Conservation (phyloP, 2,329 filamentous ascomycete genomes). For the Hypoxylon sp. region DNA sequence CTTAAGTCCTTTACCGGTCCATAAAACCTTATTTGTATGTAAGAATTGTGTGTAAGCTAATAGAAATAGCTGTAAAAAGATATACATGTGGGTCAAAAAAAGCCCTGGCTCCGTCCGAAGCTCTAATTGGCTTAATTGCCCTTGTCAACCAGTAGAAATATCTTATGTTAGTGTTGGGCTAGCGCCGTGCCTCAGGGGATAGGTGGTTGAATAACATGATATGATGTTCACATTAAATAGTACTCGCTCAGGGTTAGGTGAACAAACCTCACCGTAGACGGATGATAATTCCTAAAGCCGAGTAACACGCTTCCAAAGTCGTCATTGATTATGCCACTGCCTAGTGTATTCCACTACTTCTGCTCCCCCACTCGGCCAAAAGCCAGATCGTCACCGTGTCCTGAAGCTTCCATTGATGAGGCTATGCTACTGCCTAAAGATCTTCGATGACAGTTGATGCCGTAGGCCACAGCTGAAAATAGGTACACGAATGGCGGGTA, state of each 20-base stretch:
- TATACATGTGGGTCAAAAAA: no score
- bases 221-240: no score
- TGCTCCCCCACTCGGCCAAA: constrained; percentile 8
- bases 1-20: no score
- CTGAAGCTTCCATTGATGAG: constrained; percentile 27
- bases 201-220: no score
- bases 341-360: constrained; percentile 4
- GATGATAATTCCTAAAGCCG: constrained; percentile 11
- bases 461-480: constrained; percentile 31
- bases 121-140: no score
- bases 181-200: no score
- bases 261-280: neutral
- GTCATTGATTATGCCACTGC: constrained; percentile 20
- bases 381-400: constrained; percentile 29
- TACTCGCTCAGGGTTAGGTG: neutral
- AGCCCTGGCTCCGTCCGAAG: no score
- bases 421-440: constrained; percentile 32
- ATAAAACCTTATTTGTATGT: no score
- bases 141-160: no score
- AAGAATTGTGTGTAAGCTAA: no score
- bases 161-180: no score
- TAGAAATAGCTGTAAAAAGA: no score
- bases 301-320: constrained; percentile 21
- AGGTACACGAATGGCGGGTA: constrained; percentile 12
- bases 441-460: constrained; percentile 15